phyloP scores from a whole-genome alignment of 2,329 filamentous ascomycete genomes.

The Cercospora sp. region DNA sequence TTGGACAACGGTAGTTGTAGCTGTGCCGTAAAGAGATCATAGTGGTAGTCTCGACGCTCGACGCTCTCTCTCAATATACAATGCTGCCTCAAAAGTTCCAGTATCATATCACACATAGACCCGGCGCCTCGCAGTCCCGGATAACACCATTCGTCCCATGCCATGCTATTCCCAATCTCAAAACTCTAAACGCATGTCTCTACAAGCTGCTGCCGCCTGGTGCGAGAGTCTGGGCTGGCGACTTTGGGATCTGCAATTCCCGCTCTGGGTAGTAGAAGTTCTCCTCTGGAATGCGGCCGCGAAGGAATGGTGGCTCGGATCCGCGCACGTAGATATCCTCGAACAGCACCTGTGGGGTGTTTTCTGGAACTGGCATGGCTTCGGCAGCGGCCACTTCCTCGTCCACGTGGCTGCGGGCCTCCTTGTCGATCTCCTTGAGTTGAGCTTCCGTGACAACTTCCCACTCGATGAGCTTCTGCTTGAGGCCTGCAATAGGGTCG shows the following conservation, averaged over 20 bases:
- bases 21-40: not conserved
- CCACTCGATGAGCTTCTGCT: constrained; percentile 98
- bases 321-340: constrained; percentile 96
- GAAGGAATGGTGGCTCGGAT: constrained; percentile 82
- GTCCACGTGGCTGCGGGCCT: constrained; percentile 81
- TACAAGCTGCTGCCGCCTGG: constrained; percentile 23
- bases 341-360: constrained; percentile 78
- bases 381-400: constrained; percentile 88
- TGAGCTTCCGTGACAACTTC: constrained; percentile 87
- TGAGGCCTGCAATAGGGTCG: constrained; percentile 95
- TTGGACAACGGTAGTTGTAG: not conserved
- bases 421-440: constrained; percentile 94
- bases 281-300: constrained; percentile 87
- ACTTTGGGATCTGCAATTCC: constrained; percentile 33
- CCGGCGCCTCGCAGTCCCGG: constrained; percentile 18
- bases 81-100: constrained; percentile 18
- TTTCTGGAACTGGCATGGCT: constrained; percentile 77
- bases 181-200: not conserved
- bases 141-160: constrained; percentile 9
- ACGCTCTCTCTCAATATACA: constrained; percentile 17
- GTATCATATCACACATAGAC: constrained; percentile 13
- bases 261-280: constrained; percentile 69
- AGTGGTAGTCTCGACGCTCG: constrained; percentile 1
- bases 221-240: constrained; percentile 32
- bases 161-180: constrained; percentile 13